A percentile compares a stretch with the other conserved stretches of the same genome.
phyloP scores from a whole-genome alignment of 805 yeast species.

The Candida schatavii region DNA sequence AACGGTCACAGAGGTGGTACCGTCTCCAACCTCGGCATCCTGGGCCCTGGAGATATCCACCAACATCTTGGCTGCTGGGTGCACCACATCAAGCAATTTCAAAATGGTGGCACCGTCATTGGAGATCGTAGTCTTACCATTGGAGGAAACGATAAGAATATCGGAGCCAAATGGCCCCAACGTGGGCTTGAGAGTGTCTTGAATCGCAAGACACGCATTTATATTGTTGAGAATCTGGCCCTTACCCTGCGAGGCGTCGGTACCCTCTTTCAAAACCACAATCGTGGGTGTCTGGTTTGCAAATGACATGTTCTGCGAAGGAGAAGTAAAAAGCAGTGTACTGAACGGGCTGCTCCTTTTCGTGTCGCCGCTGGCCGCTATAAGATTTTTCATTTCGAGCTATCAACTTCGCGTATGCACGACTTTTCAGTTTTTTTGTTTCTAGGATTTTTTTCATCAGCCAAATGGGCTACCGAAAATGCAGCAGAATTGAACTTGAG shows the following conservation, averaged over 20 bases:
- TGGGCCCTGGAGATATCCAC: slow-evolving; percentile 95
- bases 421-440: no score
- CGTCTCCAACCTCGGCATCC: slow-evolving; percentile 98
- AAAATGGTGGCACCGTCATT: slow-evolving; percentile 98
- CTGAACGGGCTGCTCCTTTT: no score
- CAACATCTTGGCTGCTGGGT: slow-evolving; percentile 95
- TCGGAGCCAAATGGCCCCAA: slow-evolving; percentile 98
- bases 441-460: no score
- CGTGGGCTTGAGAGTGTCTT: slow-evolving; percentile 92
- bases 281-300: slow-evolving; percentile 96
- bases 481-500: no score
- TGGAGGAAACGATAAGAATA: slow-evolving; percentile 78
- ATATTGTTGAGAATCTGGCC: slow-evolving; percentile 95
- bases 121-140: slow-evolving; percentile 89
- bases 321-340: no score
- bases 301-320: slow-evolving; percentile 80
- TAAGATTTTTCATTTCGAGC: no score
- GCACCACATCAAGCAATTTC: slow-evolving; percentile 89
- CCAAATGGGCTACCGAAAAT: no score
- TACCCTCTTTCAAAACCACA: slow-evolving; percentile 96
- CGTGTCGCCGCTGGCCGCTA: no score
- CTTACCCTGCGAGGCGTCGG: slow-evolving; percentile 93
- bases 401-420: no score
- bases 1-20: slow-evolving; percentile 95
- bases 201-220: slow-evolving; percentile 95